phyloP scores from a whole-genome alignment of 176 grass and related monocot genomes.

The maize (Zea mays) region Zm-B73-REFERENCE-NAM-5.0 NC_050097.1:186700501-186701000 shows the following conservation, averaged over 20 bases:
- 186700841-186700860: constrained; percentile 34
- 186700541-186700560: too few relatives aligned
- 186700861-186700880: constrained; percentile 87
- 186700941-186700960: constrained; percentile 87
- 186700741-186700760: constrained; percentile 29
- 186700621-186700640: constrained; percentile 20
- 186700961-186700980: constrained; percentile 72
- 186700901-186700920: constrained; percentile 82
- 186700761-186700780: constrained; percentile 40
- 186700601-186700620: neutral
- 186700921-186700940: constrained; percentile 86
- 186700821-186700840: neutral
- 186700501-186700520: too few relatives aligned
- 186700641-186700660: constrained; percentile 36
- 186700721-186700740: constrained; percentile 35
- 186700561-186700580: too few relatives aligned
- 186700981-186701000: constrained; percentile 20
- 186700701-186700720: constrained; percentile 41
- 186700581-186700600: neutral
- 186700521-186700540: too few relatives aligned
- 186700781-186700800: constrained; percentile 24
- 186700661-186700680: constrained; percentile 11
- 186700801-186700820: constrained; percentile 3
- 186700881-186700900: constrained; percentile 76
- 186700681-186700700: constrained; percentile 28